Percentiles rank a stretch among this genome's conserved stretches.
Evolutionary conservation across 1,284 basidiomycete species (phyloP).

Genomic region (Ceratorhiza oryzae-sativae): DNA sequence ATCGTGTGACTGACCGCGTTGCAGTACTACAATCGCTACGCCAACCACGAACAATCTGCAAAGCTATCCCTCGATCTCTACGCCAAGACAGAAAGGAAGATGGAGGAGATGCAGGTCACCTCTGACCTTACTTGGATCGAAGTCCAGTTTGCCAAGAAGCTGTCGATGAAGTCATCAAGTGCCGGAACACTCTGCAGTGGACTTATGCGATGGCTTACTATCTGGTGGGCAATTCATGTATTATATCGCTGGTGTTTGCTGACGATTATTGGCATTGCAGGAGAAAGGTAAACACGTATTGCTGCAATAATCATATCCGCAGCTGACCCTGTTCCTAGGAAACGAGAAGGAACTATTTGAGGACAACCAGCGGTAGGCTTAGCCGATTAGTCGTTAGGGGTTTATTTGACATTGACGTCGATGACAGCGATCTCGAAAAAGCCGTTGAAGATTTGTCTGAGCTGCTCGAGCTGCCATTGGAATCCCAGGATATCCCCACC

Average conservation of each 20-base stretch:
- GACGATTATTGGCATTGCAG: background rate
- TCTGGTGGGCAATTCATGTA: constrained; percentile 49
- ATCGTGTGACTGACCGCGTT: constrained; percentile 1
- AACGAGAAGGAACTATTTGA: constrained; percentile 97
- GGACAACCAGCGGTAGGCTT: constrained; percentile 86
- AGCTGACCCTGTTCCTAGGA: constrained; percentile 57
- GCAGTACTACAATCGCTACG: constrained; percentile 97
- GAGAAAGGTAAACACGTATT: constrained; percentile 20
- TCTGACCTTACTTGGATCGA: constrained; percentile 97
- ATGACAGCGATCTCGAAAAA: constrained; percentile 84
- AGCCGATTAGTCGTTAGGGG: background rate
- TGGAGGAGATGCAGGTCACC: constrained; percentile 98
- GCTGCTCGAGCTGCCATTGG: constrained; percentile 88
- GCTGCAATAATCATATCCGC: constrained; percentile 42
- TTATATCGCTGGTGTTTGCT: background rate
- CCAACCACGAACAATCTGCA: constrained; percentile 98
- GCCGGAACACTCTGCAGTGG: constrained; percentile 97
- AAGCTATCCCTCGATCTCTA: constrained; percentile 94
- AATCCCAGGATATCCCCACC: constrained; percentile 80
- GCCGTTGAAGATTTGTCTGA: constrained; percentile 96
- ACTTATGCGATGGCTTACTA: constrained; percentile 99
- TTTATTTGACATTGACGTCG: constrained; percentile 8
- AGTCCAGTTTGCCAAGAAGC: constrained; percentile 99
- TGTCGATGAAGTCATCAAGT: constrained; percentile 88
- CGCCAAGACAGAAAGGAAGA: constrained; percentile 97